phyloP scores from a whole-genome alignment of 257 asterid species.

The Perilla frutescens region DNA sequence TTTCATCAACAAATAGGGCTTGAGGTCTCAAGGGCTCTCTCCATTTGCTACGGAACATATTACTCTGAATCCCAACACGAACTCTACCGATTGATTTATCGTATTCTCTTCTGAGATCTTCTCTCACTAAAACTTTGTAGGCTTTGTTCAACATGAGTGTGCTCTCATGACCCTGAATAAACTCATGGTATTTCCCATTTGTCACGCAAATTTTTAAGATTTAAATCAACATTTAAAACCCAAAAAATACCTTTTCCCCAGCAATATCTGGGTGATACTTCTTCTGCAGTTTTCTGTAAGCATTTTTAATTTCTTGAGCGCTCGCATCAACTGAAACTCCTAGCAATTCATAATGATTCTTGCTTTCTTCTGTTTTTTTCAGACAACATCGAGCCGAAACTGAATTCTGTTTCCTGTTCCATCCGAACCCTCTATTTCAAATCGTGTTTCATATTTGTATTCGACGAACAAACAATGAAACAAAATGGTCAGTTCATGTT shows the following conservation, averaged over 20 bases:
- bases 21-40: slow-evolving; percentile 56
- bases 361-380: slow-evolving; percentile 26
- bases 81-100: slow-evolving; percentile 44
- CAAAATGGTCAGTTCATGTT: neutral
- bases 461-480: neutral
- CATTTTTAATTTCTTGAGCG: slow-evolving; percentile 54
- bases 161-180: slow-evolving; percentile 59
- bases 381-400: slow-evolving; percentile 39
- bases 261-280: slow-evolving; percentile 68
- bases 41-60: slow-evolving; percentile 51
- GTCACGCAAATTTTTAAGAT: neutral
- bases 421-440: neutral
- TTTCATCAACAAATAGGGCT: slow-evolving; percentile 66
- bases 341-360: slow-evolving; percentile 57
- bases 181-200: neutral
- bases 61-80: slow-evolving; percentile 25
- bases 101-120: slow-evolving; percentile 50
- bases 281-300: slow-evolving; percentile 64
- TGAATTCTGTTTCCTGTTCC: slow-evolving; percentile 32
- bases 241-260: slow-evolving; percentile 50
- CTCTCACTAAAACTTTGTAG: slow-evolving; percentile 49
- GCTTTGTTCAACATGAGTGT: slow-evolving; percentile 61
- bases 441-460: neutral
- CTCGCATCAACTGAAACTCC: slow-evolving; percentile 61
- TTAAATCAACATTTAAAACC: neutral